Conservation (phyloP, 1,139 yeast species). For the Geotrichum phurueaensis region DNA sequence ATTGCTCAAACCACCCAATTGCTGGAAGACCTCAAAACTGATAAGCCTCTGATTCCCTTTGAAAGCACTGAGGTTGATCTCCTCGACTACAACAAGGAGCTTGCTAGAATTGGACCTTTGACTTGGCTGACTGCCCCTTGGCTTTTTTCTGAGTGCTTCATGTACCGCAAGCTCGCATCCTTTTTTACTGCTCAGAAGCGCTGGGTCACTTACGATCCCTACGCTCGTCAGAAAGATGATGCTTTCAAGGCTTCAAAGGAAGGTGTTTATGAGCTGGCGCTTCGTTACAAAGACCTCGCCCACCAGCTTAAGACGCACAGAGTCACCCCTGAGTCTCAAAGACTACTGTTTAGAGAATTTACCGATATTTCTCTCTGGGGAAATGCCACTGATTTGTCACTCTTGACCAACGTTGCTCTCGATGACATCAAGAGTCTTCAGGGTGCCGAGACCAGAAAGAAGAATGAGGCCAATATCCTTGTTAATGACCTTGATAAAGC, state of each 20-base stretch:
- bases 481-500: conserved; percentile 68
- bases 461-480: conserved; percentile 75
- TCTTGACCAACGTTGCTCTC: conserved; percentile 58
- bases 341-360: conserved; percentile 53
- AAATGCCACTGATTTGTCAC: conserved; percentile 89
- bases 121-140: conserved; percentile 91
- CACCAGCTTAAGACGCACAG: conserved; percentile 35
- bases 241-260: conserved; percentile 69
- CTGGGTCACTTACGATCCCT: conserved; percentile 67
- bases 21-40: conserved; percentile 33
- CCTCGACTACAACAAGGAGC: conserved; percentile 36
- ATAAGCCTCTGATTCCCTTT: conserved; percentile 26
- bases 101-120: conserved; percentile 38
- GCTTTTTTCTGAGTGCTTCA: conserved; percentile 79
- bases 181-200: conserved; percentile 39
- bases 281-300: conserved; percentile 52
- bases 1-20: conserved; percentile 35
- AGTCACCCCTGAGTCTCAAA: conserved; percentile 44
- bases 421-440: conserved; percentile 89
- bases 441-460: conserved; percentile 80
- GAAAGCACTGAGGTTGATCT: conserved; percentile 29
- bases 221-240: conserved; percentile 58
- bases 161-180: conserved; percentile 61
- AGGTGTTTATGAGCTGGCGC: conserved; percentile 80
- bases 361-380: conserved; percentile 94